These are phyloP conservation scores for Kwoniella shivajii DNA, from an alignment of 1,284 basidiomycete genomes.

Conservation along the genomic window DNA sequence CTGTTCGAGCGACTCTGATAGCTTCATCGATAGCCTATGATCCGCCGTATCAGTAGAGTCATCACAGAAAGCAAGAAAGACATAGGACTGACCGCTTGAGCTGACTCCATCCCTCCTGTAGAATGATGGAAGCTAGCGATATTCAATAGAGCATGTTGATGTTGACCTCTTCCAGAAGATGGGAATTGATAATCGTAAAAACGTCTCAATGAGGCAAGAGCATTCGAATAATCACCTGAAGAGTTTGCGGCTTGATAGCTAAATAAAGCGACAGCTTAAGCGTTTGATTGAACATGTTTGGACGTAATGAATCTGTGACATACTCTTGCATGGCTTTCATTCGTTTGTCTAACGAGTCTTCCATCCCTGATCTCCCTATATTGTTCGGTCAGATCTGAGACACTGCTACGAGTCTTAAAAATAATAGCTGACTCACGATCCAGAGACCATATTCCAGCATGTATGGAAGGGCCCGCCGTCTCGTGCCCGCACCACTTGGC, in stretches of 20 bases:
- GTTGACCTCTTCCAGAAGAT: slow-evolving; percentile 34
- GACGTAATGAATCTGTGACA: slow-evolving; percentile 1
- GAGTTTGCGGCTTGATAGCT: slow-evolving; percentile 38
- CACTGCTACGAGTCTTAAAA: background rate
- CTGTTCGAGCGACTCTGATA: slow-evolving; percentile 46
- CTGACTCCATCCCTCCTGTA: slow-evolving; percentile 45
- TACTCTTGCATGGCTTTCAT: slow-evolving; percentile 38
- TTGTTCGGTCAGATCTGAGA: background rate
- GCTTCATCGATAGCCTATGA: slow-evolving; percentile 47
- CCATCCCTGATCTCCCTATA: slow-evolving; percentile 29
- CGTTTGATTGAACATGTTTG: background rate
- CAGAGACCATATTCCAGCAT: slow-evolving; percentile 12
- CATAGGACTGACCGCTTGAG: slow-evolving; percentile 28
- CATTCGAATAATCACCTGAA: slow-evolving; percentile 45
- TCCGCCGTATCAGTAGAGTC: background rate
- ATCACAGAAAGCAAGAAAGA: background rate
- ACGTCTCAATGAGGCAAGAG: slow-evolving; percentile 38
- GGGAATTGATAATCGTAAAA: slow-evolving; percentile 54
- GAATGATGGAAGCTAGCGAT: slow-evolving; percentile 50
- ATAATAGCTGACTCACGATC: slow-evolving; percentile 9
- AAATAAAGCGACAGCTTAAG: background rate
- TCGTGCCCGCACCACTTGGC: slow-evolving; percentile 40
- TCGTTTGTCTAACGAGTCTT: slow-evolving; percentile 38
- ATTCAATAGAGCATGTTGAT: slow-evolving; percentile 53
- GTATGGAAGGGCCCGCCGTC: slow-evolving; percentile 12